phyloP scores from a whole-genome alignment of 257 asterid species.

The Craterostigma plantagineum region DNA sequence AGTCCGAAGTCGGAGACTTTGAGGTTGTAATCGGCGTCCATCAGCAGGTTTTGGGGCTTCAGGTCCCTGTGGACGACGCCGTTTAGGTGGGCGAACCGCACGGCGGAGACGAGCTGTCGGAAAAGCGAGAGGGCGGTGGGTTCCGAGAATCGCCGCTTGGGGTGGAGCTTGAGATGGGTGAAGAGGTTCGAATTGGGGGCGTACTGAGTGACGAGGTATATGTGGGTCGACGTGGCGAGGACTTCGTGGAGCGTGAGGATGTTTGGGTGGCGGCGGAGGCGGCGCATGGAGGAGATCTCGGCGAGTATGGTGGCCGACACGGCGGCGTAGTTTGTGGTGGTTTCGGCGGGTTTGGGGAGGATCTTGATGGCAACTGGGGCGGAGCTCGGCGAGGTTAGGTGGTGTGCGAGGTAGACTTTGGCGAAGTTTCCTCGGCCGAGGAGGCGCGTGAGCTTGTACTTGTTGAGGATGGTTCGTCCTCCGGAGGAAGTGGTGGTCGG shows the following conservation, averaged over 20 bases:
- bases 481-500: constrained; percentile 31
- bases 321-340: constrained; percentile 17
- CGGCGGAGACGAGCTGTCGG: constrained; percentile 57
- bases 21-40: constrained; percentile 34
- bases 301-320: constrained; percentile 58
- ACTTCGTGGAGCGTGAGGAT: constrained; percentile 73
- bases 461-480: constrained; percentile 50
- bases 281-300: constrained; percentile 84
- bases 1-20: constrained; percentile 82
- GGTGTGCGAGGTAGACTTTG: constrained; percentile 49
- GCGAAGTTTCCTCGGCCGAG: constrained; percentile 97
- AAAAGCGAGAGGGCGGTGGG: constrained; percentile 37
- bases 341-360: constrained; percentile 37
- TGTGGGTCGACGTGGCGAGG: constrained; percentile 60
- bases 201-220: constrained; percentile 81
- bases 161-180: constrained; percentile 36
- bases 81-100: constrained; percentile 57
- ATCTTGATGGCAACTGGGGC: constrained; percentile 48
- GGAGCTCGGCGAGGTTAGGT: constrained; percentile 2
- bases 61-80: constrained; percentile 81
- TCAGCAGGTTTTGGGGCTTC: constrained; percentile 79
- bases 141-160: constrained; percentile 46
- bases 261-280: constrained; percentile 60
- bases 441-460: constrained; percentile 48
- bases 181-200: constrained; percentile 79